Base-by-base conservation (phyloP, 306 rosid genomes). In the Cicer chorassanicum region DNA sequence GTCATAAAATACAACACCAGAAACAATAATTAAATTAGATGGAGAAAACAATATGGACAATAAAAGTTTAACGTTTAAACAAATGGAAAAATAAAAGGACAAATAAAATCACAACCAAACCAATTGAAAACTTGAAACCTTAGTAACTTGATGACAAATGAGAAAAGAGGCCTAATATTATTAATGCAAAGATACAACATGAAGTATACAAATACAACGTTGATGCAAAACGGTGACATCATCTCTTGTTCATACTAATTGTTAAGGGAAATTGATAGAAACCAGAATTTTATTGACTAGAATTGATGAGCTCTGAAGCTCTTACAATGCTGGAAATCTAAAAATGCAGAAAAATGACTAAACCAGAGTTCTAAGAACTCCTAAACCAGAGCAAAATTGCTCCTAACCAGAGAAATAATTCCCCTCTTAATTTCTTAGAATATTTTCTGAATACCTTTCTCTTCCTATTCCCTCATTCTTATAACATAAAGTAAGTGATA, bases 1-100 rank as follows among this genome's bases (percentile, higher is more conserved):
- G 82, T 83, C 76, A 67, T 36, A 77, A 21, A 70, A 65, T 57
- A 38, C 61, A 60, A 45, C 54, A 68, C n/a, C 1, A 56, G 46
- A 75, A 38, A 39, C 34, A 50, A 56, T 9, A 57, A 75, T 2
- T 49, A 74, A 54, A 75, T 65, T n/a, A 69, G 21, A 73, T 55
- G 51, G 68, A 24, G 21, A 63, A 69, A 78, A 72, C 38, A 54
- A 75, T 74, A 67, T 9, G 12, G 9, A 77, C 12, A 62, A 13
- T 54, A 49, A 16, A 39, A 49, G 43, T 8, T 45, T 11, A 41
- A 74, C 45, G 11, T 34, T 57, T 12, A 41, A 38, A 39, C 38
- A 39, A 12, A 55, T 4, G 6, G 12, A 9, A 15, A 38, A 69
- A 29, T 29, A 29, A 29, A 29, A 29, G 8, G 36, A 62, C 18